phyloP scores from a whole-genome alignment of 2,329 filamentous ascomycete species.

The Alternaria dauci region DNA sequence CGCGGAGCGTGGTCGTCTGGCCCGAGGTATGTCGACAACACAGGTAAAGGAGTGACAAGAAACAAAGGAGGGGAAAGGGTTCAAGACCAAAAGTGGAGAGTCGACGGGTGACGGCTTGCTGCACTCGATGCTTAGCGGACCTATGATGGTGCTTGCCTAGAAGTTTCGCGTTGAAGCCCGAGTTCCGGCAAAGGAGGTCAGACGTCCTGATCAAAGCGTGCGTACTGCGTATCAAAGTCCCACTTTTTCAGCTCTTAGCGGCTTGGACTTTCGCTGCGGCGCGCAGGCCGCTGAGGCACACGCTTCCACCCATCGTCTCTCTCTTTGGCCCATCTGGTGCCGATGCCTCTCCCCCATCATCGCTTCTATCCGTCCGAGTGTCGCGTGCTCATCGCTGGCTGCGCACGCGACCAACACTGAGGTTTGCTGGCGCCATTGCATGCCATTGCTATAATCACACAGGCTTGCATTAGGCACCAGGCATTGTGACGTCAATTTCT shows the following conservation, averaged over 20 bases:
- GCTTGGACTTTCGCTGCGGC: conserved; percentile 8
- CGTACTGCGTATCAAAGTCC: conserved; percentile 14
- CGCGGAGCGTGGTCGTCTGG: neutral
- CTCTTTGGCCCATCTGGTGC: neutral
- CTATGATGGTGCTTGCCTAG: conserved; percentile 10
- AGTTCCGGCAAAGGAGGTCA: conserved; percentile 13
- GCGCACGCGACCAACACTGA: neutral
- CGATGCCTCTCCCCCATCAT: neutral
- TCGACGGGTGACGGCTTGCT: conserved; percentile 5
- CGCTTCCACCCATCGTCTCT: neutral
- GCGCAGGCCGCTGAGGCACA: conserved; percentile 1
- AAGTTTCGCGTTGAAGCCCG: conserved; percentile 13
- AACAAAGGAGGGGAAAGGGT: conserved; percentile 7
- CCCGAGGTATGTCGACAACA: neutral
- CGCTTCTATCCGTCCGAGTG: neutral
- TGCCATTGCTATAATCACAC: neutral
- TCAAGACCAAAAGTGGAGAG: conserved; percentile 5
- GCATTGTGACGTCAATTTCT: conserved; percentile 13
- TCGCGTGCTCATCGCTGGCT: conserved; percentile 4
- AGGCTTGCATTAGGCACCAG: neutral
- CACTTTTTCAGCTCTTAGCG: conserved; percentile 8
- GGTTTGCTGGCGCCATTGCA: neutral
- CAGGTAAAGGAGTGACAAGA: conserved; percentile 9
- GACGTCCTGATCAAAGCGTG: conserved; percentile 13
- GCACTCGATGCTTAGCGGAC: conserved; percentile 9